phyloP scores from a whole-genome alignment of 2,329 filamentous ascomycete genomes.

The Eurotiales sp. region DNA sequence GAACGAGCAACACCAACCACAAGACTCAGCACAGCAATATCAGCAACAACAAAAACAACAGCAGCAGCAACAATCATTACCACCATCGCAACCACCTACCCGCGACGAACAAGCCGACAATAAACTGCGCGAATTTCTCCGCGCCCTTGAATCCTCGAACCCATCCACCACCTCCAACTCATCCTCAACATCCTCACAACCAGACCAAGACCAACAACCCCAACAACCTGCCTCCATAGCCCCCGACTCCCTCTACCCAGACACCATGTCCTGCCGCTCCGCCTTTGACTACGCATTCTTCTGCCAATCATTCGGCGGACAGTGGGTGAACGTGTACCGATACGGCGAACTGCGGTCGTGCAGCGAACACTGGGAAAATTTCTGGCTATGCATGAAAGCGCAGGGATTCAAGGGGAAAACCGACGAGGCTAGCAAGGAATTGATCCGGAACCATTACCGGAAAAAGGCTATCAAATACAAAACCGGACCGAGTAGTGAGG shows the following conservation, averaged over 20 bases:
- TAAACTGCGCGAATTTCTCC: conserved; percentile 53
- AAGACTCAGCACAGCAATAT: conserved; percentile 8
- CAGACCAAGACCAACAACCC: too few species aligned
- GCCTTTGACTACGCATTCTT: conserved; percentile 93
- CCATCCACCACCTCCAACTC: neutral
- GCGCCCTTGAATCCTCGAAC: conserved; percentile 37
- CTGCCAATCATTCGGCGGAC: conserved; percentile 86
- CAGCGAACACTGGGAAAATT: conserved; percentile 83
- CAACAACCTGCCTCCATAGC: conserved; percentile 40
- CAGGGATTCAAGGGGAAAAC: conserved; percentile 54
- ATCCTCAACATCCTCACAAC: conserved; percentile 15
- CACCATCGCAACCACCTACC: conserved; percentile 26
- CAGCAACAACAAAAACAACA: neutral
- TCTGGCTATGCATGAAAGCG: conserved; percentile 96
- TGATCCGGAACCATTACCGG: conserved; percentile 64
- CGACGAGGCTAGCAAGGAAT: conserved; percentile 55
- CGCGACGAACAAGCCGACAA: conserved; percentile 50
- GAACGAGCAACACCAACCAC: neutral
- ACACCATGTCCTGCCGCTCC: conserved; percentile 79
- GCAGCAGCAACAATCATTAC: conserved; percentile 19
- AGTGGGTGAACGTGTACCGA: conserved; percentile 89
- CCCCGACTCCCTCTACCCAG: conserved; percentile 69
- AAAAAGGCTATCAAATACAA: conserved; percentile 64
- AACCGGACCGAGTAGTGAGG: conserved; percentile 73
- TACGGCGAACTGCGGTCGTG: conserved; percentile 74